A percentile compares a stretch with the other conserved stretches of the same genome.
Conservation (phyloP, 768 basidiomycete species). For the Podaxis pistillaris region DNA sequence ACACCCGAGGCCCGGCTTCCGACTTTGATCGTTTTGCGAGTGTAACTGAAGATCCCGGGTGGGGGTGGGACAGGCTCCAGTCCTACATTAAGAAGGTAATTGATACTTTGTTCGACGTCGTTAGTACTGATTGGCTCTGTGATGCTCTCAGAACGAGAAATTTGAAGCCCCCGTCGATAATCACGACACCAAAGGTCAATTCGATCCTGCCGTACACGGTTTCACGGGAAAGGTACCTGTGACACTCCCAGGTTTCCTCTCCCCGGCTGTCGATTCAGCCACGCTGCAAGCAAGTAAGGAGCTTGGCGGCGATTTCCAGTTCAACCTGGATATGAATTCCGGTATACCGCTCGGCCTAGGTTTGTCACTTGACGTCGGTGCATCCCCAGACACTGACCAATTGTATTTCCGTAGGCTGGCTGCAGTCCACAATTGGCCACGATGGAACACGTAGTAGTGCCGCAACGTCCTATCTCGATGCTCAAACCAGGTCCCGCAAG, state of each 20-base stretch:
- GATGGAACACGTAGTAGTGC: constrained; percentile 25
- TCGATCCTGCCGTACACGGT: constrained; percentile 21
- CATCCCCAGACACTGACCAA: not conserved
- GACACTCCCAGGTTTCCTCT: constrained; percentile 17
- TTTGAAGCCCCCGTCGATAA: constrained; percentile 19
- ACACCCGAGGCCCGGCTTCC: constrained; percentile 19
- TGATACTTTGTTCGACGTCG: constrained; percentile 14
- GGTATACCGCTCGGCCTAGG: constrained; percentile 15
- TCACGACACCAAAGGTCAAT: constrained; percentile 20
- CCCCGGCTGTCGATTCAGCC: constrained; percentile 18
- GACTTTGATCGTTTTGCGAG: constrained; percentile 25
- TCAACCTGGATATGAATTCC: constrained; percentile 17
- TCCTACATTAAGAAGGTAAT: constrained; percentile 24
- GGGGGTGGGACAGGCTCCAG: constrained; percentile 32
- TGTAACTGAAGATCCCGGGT: constrained; percentile 28
- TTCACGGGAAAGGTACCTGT: constrained; percentile 19
- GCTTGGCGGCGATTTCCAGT: constrained; percentile 14
- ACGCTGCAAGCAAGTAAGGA: constrained; percentile 19
- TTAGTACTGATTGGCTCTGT: not conserved
- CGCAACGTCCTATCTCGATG: constrained; percentile 25
- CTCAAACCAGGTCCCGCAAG: constrained; percentile 19
- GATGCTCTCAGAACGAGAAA: constrained; percentile 13
- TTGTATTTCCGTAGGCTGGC: constrained; percentile 18
- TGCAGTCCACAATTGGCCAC: constrained; percentile 22
- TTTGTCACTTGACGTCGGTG: not conserved